A percentile compares a stretch with the other conserved stretches of the same genome.
These are phyloP conservation scores for Clonostachys sp. DNA, from an alignment of 2,329 filamentous ascomycete species.

Conservation along the genomic window DNA sequence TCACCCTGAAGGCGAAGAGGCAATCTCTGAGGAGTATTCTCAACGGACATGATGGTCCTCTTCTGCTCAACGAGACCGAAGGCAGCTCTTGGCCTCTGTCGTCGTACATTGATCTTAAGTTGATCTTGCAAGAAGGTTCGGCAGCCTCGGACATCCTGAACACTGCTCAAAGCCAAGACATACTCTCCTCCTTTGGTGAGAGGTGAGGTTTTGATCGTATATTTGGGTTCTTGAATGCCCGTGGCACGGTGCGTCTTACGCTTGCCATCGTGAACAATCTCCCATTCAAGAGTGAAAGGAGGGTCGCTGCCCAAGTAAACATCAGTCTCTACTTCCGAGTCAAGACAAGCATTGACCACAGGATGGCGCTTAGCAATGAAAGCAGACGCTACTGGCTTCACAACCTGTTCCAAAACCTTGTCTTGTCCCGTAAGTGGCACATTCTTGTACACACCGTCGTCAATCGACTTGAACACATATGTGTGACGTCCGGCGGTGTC, in stretches of 20 bases:
- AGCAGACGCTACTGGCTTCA: conserved; percentile 88
- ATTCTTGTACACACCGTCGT: conserved; percentile 75
- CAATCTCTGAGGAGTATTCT: conserved; percentile 68
- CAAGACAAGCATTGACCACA: conserved; percentile 70
- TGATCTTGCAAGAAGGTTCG: conserved; percentile 83
- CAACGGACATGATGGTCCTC: conserved; percentile 68
- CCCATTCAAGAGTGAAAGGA: conserved; percentile 88
- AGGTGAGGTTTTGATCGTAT: conserved; percentile 70
- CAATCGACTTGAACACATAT: conserved; percentile 78
- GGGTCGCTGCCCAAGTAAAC: conserved; percentile 75
- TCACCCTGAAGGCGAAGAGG: conserved; percentile 84
- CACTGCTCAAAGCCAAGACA: conserved; percentile 75
- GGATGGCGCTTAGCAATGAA: conserved; percentile 54
- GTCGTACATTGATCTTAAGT: conserved; percentile 78
- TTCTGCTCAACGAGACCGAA: conserved; percentile 86
- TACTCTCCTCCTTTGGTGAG: conserved; percentile 85
- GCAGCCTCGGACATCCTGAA: conserved; percentile 83
- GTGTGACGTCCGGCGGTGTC: conserved; percentile 77
- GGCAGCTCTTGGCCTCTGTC: conserved; percentile 79
- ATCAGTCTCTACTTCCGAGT: conserved; percentile 71
- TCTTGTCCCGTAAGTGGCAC: conserved; percentile 57
- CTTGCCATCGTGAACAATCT: conserved; percentile 85
- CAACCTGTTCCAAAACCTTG: conserved; percentile 75
- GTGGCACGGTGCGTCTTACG: conserved; percentile 64
- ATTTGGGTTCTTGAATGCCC: conserved; percentile 56